Percentiles rank a stretch among this genome's conserved stretches.
Evolutionary conservation across 495 filamentous ascomycete genomes (phyloP).

Genomic region (Penicillium cinerascens): DNA sequence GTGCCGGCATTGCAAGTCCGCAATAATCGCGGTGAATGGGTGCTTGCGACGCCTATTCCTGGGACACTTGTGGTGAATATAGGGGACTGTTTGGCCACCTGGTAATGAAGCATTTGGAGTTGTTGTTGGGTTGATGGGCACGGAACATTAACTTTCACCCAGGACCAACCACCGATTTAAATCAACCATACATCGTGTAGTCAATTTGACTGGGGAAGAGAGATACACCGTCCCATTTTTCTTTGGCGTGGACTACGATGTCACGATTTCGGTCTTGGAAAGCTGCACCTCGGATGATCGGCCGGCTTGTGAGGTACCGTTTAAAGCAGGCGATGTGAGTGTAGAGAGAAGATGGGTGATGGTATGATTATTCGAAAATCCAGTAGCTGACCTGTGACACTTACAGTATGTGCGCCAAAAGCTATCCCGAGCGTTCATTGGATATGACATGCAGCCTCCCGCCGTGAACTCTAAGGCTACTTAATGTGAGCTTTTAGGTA

Average conservation of each 20-base stretch:
- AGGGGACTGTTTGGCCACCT: slow-evolving; percentile 44
- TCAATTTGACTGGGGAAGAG: slow-evolving; percentile 43
- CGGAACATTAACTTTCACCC: no score
- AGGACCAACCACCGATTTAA: slow-evolving; percentile 43
- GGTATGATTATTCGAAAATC: no score
- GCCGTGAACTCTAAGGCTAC: no score
- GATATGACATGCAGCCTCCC: no score
- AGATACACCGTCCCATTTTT: slow-evolving; percentile 51
- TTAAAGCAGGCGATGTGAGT: slow-evolving; percentile 20
- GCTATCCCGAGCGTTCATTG: no score
- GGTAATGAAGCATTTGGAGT: no score
- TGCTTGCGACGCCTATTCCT: slow-evolving; percentile 38
- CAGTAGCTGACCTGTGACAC: no score
- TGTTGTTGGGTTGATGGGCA: no score
- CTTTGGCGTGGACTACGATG: slow-evolving; percentile 35
- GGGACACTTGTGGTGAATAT: slow-evolving; percentile 51
- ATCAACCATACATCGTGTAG: slow-evolving; percentile 48
- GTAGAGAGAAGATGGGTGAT: no score
- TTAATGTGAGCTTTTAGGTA: no score
- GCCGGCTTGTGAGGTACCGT: slow-evolving; percentile 14
- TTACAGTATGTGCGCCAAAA: no score
- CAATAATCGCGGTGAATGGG: slow-evolving; percentile 38
- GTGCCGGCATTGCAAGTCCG: slow-evolving; percentile 47
- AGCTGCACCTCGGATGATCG: slow-evolving; percentile 13
- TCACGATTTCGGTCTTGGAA: slow-evolving; percentile 22